These are phyloP conservation scores for Teratosphaeria zuluensis DNA, from an alignment of 2,329 filamentous ascomycete species.

Conservation along the genomic window DNA sequence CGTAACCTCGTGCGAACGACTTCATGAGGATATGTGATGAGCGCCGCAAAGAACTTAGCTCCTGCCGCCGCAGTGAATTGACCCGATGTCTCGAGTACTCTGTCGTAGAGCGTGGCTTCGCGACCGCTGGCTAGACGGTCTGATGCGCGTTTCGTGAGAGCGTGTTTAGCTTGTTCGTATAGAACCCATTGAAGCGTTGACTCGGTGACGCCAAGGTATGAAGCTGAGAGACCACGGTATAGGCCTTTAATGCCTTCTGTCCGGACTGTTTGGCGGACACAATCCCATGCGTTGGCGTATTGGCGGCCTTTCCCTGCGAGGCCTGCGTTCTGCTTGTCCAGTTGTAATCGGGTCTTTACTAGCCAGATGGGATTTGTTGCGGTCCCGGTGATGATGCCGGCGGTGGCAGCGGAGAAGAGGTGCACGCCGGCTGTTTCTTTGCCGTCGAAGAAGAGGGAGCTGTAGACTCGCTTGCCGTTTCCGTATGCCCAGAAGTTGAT, in stretches of 20 bases:
- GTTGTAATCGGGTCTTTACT: constrained; percentile 83
- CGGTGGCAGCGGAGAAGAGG: constrained; percentile 62
- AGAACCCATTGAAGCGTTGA: constrained; percentile 87
- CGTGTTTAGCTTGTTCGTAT: constrained; percentile 83
- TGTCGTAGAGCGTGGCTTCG: constrained; percentile 61
- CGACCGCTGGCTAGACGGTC: constrained; percentile 46
- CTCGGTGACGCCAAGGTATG: constrained; percentile 83
- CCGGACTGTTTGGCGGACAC: constrained; percentile 68
- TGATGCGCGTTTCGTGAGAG: constrained; percentile 56
- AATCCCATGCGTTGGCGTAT: constrained; percentile 84
- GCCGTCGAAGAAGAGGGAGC: constrained; percentile 62
- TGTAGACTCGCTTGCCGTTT: constrained; percentile 77
- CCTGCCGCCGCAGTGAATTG: constrained; percentile 69
- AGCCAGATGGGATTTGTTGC: constrained; percentile 96
- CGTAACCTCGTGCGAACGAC: constrained; percentile 75
- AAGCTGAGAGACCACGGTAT: constrained; percentile 84
- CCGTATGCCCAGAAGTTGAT: constrained; percentile 95
- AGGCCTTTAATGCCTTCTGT: constrained; percentile 73
- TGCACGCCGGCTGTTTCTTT: constrained; percentile 67
- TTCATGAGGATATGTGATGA: constrained; percentile 88
- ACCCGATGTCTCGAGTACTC: constrained; percentile 66
- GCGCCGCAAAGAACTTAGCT: constrained; percentile 75
- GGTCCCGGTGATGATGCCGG: constrained; percentile 78
- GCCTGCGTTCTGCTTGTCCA: constrained; percentile 72
- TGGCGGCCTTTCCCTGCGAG: constrained; percentile 48